Base-by-base conservation (phyloP, 305 asterid species). In the Fraxinus angustifolia region DNA sequence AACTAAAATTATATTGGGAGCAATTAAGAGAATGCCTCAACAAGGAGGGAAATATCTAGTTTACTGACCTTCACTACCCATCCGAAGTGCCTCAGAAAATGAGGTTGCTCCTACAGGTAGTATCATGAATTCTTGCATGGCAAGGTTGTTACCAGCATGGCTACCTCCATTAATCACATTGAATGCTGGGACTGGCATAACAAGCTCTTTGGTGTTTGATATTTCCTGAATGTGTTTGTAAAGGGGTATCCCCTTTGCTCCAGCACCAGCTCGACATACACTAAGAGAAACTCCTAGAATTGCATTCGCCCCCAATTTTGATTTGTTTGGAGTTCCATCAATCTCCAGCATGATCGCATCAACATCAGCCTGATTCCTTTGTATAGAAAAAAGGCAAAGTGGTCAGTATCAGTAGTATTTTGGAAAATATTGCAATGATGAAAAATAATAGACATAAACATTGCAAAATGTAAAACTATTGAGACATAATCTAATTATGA, bases 171-270 rank as follows among this genome's bases (percentile, higher is more conserved):
- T 95, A 7, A 90, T 96, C 4, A 96, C 99, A 76, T 95, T 95
- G 90, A 94, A 94, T n/a, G 99, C 99, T 0, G 98, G 99, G 65
- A 95, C 98, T 3, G 99, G 98, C 98, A 96, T 94, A 60, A 96
- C 96, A 62, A 96, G 97, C 82, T 96, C 98, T 82, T 88, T 88
- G 16, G 96, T 96, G 79, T 89, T 90, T 17, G 99, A 91, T 65
- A 96, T 10, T 87, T 94, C 98, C 82, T 96, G 98, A 82, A 96
- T 93, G 87, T 96, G 99, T 80, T 89, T 92, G 88, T 94, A 93
- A 82, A 95, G 84, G 0, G 98, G 97, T 50, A 92, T 88, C 76
- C 95, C 92, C 82, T 95, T 94, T 76, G 99, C 97, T 76, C 98
- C 97, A 42, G 99, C 97, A 74, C 99, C 99, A 78, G 98, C 99